A percentile compares a stretch with the other conserved stretches of the same genome.
Conservation (phyloP, 495 filamentous ascomycete genomes). For the Cercophora sp. region DNA sequence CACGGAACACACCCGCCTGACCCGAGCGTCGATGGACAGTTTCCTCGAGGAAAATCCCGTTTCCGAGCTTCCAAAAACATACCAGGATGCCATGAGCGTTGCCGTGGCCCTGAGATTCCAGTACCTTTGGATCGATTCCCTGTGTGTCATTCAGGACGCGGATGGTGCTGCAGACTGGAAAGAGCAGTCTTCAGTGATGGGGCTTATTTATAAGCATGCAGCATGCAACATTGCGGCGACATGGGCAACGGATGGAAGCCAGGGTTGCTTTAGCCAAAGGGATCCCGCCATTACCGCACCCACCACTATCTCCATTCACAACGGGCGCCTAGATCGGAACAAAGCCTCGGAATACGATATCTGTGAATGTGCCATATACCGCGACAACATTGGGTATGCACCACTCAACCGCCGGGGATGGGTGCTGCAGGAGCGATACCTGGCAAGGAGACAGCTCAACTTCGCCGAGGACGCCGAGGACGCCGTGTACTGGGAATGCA, state of each 20-base stretch:
- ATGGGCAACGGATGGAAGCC: neutral
- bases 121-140: neutral
- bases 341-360: neutral
- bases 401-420: neutral
- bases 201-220: neutral
- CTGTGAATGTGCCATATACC: neutral
- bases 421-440: neutral
- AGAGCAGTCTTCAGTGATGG: neutral
- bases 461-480: too few species aligned
- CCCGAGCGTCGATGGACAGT: neutral
- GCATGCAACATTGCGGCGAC: neutral
- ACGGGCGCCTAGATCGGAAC: neutral
- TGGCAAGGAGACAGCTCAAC: neutral
- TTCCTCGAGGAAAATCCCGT: neutral
- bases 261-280: neutral
- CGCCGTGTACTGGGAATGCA: neutral
- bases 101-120: neutral
- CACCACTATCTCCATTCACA: neutral
- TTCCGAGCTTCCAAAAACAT: neutral
- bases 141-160: neutral
- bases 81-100: neutral
- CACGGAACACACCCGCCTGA: neutral
- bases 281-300: neutral
- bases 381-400: neutral
- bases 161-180: neutral